Base-by-base conservation (phyloP, 2,329 filamentous ascomycete genomes). In the Xylariaceae sp. region DNA sequence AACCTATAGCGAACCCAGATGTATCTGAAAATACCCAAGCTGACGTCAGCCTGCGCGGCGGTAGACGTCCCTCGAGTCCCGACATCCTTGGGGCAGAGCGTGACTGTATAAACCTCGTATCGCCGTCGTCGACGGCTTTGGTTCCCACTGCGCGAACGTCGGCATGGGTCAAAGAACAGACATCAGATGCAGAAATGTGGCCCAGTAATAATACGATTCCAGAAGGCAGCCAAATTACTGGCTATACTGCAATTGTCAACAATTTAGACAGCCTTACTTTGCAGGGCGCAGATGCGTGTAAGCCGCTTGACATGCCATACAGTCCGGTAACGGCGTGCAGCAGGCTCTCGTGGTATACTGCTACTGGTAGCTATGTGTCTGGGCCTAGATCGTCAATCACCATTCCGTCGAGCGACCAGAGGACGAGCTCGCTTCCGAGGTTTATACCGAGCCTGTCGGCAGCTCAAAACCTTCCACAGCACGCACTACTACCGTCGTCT, bases 81-180 rank as follows among this genome's bases (percentile, higher is more conserved):
- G 63, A 67, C 10, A 60, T 64, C 16, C 45, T 67, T 20, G 63
- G 64, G 7, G 63, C 60, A 6, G 64, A 65, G 53, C 62, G 63
- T 18, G 57, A 62, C 40, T 62, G 44, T 37, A 59, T 65, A 29
- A 62, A 59, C 19, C 57, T 65, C n/a, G 52, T 65, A 40, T 50
- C 62, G 21, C 48, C 45, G 18, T 53, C 52, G 12, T 45, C 60
- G 12, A 20, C 57, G 10, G 32, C 32, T 16, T 4, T 26, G 23
- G 32, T 16, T 10, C 32, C 7, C 5, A 61, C 52, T 16, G 57
- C 61, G 19, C 60, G 64, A 12, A 67, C 54, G 40, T 59, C 59
- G 10, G 64, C 61, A 2, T 67, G 64, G 64, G 61, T 67, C 7
- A 64, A 56, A 41, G 64, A 67, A 18, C 64, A 67, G 50, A 62